Evolutionary conservation across 2,329 filamentous ascomycete genomes (phyloP).

Genomic region (Pseudogymnoascus sp.): DNA sequence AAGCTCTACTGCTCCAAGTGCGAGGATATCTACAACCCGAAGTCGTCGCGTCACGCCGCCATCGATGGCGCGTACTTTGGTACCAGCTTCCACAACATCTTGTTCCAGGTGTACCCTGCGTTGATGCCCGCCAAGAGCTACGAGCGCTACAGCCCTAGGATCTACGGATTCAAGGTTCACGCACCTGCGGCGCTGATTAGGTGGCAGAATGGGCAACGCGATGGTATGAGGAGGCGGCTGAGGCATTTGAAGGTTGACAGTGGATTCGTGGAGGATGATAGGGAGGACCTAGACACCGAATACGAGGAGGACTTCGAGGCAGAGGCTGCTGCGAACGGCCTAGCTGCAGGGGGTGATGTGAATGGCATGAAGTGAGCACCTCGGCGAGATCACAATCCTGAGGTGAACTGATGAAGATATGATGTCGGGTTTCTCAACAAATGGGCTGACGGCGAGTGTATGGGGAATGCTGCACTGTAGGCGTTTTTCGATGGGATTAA

Average conservation of each 20-base stretch:
- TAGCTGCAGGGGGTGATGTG: neutral
- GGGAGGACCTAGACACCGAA: neutral
- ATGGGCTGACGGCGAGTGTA: constrained; percentile 1
- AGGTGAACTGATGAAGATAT: constrained; percentile 1
- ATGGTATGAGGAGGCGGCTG: constrained; percentile 75
- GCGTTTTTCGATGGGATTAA: constrained; percentile 1
- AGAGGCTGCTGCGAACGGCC: neutral
- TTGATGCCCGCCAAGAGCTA: constrained; percentile 80
- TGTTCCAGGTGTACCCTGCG: constrained; percentile 95
- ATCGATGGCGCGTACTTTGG: constrained; percentile 99
- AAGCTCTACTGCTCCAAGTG: constrained; percentile 97
- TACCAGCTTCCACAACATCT: constrained; percentile 96
- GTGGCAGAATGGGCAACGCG: constrained; percentile 79
- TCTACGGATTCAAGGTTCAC: constrained; percentile 95
- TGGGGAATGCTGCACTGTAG: constrained; percentile 1
- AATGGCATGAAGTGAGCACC: neutral
- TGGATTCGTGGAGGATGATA: constrained; percentile 65
- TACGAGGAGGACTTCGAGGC: constrained; percentile 4
- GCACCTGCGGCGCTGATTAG: constrained; percentile 77
- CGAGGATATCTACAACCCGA: constrained; percentile 98
- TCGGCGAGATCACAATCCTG: neutral
- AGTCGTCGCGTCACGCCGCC: constrained; percentile 87
- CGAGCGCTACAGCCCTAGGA: constrained; percentile 78
- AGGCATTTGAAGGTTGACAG: constrained; percentile 65
- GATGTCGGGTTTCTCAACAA: constrained; percentile 7